A percentile compares a stretch with the other conserved stretches of the same genome.
phyloP scores from a whole-genome alignment of 202 grass and related monocot species.

The Panicum hallii region DNA sequence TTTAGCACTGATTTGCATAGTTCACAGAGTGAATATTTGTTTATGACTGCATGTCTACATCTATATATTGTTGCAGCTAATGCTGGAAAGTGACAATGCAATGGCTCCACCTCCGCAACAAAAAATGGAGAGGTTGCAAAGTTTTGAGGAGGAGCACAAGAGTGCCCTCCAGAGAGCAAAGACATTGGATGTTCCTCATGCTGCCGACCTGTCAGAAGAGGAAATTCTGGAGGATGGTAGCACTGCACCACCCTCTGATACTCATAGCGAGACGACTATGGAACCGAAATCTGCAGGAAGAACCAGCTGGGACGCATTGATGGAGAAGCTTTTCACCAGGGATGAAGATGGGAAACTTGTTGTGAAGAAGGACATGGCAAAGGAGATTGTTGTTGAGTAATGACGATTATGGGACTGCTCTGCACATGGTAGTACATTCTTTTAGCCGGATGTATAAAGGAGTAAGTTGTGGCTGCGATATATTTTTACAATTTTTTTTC shows the following conservation, averaged over 20 bases:
- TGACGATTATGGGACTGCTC: neutral
- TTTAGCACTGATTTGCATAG: conserved; percentile 1
- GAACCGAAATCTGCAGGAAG: conserved; percentile 54
- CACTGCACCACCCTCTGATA: conserved; percentile 22
- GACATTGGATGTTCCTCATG: conserved; percentile 77
- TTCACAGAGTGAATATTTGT: neutral
- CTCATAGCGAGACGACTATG: conserved; percentile 29
- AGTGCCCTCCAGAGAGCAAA: conserved; percentile 69
- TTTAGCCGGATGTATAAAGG: conserved; percentile 33
- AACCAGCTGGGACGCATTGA: conserved; percentile 85
- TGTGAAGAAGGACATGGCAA: conserved; percentile 79
- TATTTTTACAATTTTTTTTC: neutral
- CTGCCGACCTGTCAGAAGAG: conserved; percentile 51
- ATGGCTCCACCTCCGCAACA: conserved; percentile 58
- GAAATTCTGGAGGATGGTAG: conserved; percentile 35
- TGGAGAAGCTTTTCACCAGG: conserved; percentile 78
- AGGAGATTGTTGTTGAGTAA: conserved; percentile 58
- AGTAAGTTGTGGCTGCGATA: conserved; percentile 25
- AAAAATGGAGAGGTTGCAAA: conserved; percentile 78
- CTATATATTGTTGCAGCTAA: conserved; percentile 56
- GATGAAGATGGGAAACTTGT: conserved; percentile 70
- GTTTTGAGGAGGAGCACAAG: conserved; percentile 84
- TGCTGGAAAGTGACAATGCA: conserved; percentile 53
- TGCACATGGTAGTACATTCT: conserved; percentile 23
- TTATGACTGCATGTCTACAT: conserved; percentile 15